phyloP scores from a whole-genome alignment of 495 filamentous ascomycete genomes.

The Aspergillus kassunensis region DNA sequence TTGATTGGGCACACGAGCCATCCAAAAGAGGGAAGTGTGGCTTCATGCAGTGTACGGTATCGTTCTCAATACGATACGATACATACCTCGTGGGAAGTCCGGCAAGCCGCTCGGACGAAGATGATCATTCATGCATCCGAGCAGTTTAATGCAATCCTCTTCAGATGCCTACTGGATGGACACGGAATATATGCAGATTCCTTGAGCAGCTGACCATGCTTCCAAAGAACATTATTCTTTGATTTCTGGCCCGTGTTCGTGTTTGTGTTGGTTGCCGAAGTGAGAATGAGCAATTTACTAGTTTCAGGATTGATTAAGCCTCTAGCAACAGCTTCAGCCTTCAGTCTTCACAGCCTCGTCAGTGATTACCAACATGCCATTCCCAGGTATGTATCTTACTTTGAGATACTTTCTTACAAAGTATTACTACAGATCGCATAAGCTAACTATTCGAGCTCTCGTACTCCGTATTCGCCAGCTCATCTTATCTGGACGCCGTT shows the following conservation, averaged over 20 bases:
- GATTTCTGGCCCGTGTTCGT: neutral
- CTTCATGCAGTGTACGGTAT: constrained; percentile 7
- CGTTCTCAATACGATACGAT: constrained; percentile 11
- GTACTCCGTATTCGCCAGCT: constrained; percentile 3
- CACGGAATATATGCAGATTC: neutral
- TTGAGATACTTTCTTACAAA: neutral
- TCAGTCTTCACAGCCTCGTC: constrained; percentile 4
- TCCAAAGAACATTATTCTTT: neutral
- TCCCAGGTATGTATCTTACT: neutral
- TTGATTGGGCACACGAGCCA: constrained; percentile 17
- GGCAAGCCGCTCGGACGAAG: constrained; percentile 19
- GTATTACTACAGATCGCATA: neutral
- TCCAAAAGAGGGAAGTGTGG: neutral
- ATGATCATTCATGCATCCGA: constrained; percentile 14
- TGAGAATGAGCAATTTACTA: neutral
- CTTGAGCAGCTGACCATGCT: neutral
- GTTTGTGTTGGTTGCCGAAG: neutral
- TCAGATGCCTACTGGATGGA: neutral
- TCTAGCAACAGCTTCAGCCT: neutral
- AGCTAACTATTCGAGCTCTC: neutral
- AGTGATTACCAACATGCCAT: too few species aligned
- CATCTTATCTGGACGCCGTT: neutral
- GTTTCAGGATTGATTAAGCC: constrained; percentile 14
- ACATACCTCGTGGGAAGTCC: constrained; percentile 8
- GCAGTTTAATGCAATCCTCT: constrained; percentile 1